Conservation (phyloP, 169 alveolate genomes). For the Plasmodium gallinaceum region DNA sequence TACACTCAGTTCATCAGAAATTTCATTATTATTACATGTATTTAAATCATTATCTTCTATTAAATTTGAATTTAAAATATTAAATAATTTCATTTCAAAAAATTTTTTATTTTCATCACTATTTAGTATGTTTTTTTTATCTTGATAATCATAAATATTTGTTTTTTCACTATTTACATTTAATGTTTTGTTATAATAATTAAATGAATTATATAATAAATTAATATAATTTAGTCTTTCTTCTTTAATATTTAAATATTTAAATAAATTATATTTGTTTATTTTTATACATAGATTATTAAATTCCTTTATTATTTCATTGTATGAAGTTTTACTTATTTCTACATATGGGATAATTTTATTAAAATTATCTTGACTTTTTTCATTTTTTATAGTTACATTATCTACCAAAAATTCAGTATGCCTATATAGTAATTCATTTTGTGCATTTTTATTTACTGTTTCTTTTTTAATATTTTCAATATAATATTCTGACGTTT, state of each 20-base stretch:
- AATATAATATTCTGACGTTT: not conserved
- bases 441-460: not conserved
- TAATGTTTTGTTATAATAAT: slow-evolving; percentile 34
- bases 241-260: slow-evolving; percentile 46
- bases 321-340: not conserved
- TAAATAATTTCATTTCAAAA: slow-evolving; percentile 32
- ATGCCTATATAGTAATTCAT: not conserved
- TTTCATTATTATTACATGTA: not conserved
- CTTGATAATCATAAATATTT: not conserved
- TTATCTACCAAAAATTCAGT: not conserved
- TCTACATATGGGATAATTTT: slow-evolving; percentile 1
- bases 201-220: slow-evolving; percentile 49
- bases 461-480: not conserved
- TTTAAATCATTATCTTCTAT: slow-evolving; percentile 9
- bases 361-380: not conserved
- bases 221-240: slow-evolving; percentile 37
- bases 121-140: not conserved
- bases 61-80: slow-evolving; percentile 7
- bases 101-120: not conserved
- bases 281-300: slow-evolving; percentile 34
- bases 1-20: not conserved
- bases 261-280: slow-evolving; percentile 56
- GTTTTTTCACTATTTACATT: slow-evolving; percentile 8
- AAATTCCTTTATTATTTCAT: slow-evolving; percentile 40
- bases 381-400: not conserved